Evolutionary conservation across 805 yeast species (phyloP).

Genomic region (Brettanomyces custersianus): DNA sequence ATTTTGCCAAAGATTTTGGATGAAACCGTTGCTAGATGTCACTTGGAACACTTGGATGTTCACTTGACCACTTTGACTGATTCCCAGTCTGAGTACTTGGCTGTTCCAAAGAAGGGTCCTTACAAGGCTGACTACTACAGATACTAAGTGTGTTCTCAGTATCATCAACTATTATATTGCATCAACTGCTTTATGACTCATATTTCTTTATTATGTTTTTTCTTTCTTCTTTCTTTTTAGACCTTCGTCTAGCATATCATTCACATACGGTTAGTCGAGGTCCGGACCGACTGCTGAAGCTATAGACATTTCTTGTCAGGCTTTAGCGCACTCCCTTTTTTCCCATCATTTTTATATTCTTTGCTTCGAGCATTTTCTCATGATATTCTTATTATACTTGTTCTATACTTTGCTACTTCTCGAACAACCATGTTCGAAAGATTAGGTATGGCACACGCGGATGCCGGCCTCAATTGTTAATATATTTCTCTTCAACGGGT

Average conservation of each 20-base stretch:
- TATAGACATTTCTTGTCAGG: too few species aligned
- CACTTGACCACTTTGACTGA: conserved; percentile 66
- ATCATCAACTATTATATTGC: conserved; percentile 9
- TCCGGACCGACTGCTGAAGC: too few species aligned
- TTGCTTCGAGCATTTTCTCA: too few species aligned
- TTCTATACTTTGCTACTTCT: background rate
- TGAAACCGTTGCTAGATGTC: conserved; percentile 97
- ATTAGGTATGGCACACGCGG: too few species aligned
- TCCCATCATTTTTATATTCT: conserved; percentile 4
- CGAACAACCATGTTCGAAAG: background rate
- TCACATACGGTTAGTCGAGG: too few species aligned
- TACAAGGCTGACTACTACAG: conserved; percentile 97
- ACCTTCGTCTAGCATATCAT: too few species aligned
- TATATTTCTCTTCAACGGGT: conserved; percentile 4
- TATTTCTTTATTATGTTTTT: background rate
- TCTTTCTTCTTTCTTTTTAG: background rate
- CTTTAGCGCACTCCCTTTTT: too few species aligned
- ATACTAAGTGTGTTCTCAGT: conserved; percentile 44
- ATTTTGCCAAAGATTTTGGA: conserved; percentile 95
- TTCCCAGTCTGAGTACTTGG: conserved; percentile 90
- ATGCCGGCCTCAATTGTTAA: too few species aligned
- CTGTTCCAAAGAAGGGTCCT: conserved; percentile 89
- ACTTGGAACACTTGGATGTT: conserved; percentile 90
- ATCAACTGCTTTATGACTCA: conserved; percentile 28
- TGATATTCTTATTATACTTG: conserved; percentile 1